A percentile compares a stretch with the other conserved stretches of the same genome.
Evolutionary conservation across 352 stramenopile species (phyloP).

Genomic region (Globisporangium sylvaticum): DNA sequence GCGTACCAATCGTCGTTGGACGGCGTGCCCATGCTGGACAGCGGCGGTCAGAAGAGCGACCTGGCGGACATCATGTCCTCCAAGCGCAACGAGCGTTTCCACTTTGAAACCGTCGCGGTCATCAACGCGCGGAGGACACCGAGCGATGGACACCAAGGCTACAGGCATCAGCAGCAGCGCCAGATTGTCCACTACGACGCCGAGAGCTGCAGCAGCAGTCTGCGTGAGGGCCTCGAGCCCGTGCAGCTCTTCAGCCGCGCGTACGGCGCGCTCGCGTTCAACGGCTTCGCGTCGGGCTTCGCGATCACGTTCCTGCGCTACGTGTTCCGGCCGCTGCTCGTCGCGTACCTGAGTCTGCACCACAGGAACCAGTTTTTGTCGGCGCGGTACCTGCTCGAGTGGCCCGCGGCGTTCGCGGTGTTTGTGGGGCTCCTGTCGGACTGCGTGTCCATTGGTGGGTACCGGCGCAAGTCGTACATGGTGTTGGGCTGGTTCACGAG

Average conservation of each 20-base stretch:
- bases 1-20: neutral
- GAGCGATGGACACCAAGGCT: too few species aligned
- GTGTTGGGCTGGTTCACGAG: conserved; percentile 57
- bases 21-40: neutral
- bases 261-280: conserved; percentile 41
- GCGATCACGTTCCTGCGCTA: conserved; percentile 27
- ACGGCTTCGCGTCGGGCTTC: conserved; percentile 27
- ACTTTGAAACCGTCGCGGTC: neutral
- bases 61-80: conserved; percentile 10
- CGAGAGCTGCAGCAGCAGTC: conserved; percentile 10
- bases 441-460: conserved; percentile 71
- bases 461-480: conserved; percentile 86
- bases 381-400: conserved; percentile 43
- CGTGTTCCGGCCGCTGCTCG: conserved; percentile 40
- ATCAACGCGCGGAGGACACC: neutral
- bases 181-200: neutral
- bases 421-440: conserved; percentile 87
- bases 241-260: conserved; percentile 31
- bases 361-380: conserved; percentile 32
- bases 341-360: conserved; percentile 33
- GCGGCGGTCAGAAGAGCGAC: conserved; percentile 2
- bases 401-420: conserved; percentile 70
- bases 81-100: conserved; percentile 3
- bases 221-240: conserved; percentile 33
- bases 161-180: neutral